Conservation (phyloP, 2,329 filamentous ascomycete genomes). For the Grosmannia serpens region DNA sequence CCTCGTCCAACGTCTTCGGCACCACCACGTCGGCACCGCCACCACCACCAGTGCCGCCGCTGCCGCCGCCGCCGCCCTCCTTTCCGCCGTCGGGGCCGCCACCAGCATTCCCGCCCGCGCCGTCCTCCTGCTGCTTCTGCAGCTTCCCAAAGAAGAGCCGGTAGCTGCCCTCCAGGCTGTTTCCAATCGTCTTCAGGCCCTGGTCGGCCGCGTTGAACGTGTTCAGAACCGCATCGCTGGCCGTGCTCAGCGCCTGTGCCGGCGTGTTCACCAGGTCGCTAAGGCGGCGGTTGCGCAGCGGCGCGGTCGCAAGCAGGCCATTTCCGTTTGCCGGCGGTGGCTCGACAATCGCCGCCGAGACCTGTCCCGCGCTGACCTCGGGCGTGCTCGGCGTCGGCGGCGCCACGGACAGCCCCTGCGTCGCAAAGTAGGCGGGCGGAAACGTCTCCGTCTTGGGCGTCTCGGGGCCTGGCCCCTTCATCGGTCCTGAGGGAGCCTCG, state of each 20-base stretch:
- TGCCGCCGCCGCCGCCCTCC: not conserved
- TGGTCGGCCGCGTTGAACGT: conserved; percentile 88
- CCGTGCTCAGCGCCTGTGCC: conserved; percentile 67
- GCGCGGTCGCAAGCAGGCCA: conserved; percentile 32
- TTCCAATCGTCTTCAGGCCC: conserved; percentile 82
- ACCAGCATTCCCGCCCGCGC: not conserved
- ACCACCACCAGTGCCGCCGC: not conserved
- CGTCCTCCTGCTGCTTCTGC: conserved; percentile 33
- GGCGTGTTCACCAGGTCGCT: conserved; percentile 82
- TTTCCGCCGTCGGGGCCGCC: not conserved
- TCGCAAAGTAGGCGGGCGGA: conserved; percentile 25
- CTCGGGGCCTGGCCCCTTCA: conserved; percentile 36
- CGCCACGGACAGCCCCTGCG: conserved; percentile 24
- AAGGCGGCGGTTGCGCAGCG: conserved; percentile 59
- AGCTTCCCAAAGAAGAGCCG: conserved; percentile 77
- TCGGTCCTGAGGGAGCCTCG: conserved; percentile 57
- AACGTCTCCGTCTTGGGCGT: conserved; percentile 43
- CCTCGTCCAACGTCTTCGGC: conserved; percentile 87
- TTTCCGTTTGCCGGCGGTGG: conserved; percentile 22
- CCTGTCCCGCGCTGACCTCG: conserved; percentile 20
- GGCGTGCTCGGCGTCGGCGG: conserved; percentile 19
- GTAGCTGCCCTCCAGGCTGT: conserved; percentile 81
- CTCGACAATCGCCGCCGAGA: conserved; percentile 10
- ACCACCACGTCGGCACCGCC: conserved; percentile 37
- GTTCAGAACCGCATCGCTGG: conserved; percentile 73